These are phyloP conservation scores for Tolypocladium endophyticum DNA, from an alignment of 2,329 filamentous ascomycete genomes.

Conservation along the genomic window DNA sequence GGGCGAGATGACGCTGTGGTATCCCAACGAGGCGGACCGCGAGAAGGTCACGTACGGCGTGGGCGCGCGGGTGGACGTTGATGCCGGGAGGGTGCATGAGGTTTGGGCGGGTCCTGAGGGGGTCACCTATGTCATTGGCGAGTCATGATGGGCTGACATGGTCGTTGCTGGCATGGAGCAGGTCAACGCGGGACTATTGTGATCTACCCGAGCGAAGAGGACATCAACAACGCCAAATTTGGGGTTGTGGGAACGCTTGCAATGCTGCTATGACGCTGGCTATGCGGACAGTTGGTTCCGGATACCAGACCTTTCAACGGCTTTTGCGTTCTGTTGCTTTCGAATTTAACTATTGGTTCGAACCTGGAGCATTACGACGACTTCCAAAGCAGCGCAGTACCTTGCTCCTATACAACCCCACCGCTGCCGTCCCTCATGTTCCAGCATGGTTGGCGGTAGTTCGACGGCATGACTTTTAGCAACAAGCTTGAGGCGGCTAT, in stretches of 20 bases:
- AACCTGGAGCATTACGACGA: slow-evolving; percentile 22
- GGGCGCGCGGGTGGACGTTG: slow-evolving; percentile 56
- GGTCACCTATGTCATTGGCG: slow-evolving; percentile 58
- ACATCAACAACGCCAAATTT: not conserved
- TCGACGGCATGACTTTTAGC: slow-evolving; percentile 31
- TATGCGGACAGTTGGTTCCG: too few species aligned
- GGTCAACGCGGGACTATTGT: not conserved
- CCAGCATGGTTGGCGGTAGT: slow-evolving; percentile 30
- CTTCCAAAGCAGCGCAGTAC: slow-evolving; percentile 26
- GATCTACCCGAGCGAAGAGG: too few species aligned
- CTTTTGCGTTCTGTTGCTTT: slow-evolving; percentile 5
- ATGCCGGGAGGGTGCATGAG: slow-evolving; percentile 52
- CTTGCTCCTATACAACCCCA: slow-evolving; percentile 27
- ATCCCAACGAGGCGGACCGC: slow-evolving; percentile 45
- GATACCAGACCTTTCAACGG: too few species aligned
- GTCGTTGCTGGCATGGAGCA: not conserved
- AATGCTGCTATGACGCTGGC: too few species aligned
- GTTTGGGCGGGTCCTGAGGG: slow-evolving; percentile 58
- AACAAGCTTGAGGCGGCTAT: slow-evolving; percentile 27
- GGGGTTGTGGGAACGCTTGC: too few species aligned
- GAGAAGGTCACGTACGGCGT: slow-evolving; percentile 48
- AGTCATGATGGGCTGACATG: slow-evolving; percentile 21
- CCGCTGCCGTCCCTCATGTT: slow-evolving; percentile 31
- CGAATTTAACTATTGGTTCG: slow-evolving; percentile 17
- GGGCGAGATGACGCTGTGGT: slow-evolving; percentile 56